Conservation (phyloP, 1,284 basidiomycete genomes). For the Trichosporon ovoides region DNA sequence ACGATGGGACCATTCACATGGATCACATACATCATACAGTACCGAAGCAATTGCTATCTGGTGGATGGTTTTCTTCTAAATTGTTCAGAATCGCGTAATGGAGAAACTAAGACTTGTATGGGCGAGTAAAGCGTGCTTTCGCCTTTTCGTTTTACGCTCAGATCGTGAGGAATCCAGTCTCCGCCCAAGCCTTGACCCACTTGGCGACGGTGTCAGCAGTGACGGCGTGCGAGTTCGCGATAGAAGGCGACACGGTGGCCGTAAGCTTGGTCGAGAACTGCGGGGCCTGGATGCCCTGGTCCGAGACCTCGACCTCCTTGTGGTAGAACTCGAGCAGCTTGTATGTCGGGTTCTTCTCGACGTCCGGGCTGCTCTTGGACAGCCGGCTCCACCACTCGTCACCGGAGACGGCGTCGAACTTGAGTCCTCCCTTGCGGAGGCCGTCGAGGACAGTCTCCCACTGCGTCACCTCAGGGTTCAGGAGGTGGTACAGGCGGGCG, state of each 20-base stretch:
- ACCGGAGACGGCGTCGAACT: constrained; percentile 66
- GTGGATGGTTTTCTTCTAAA: no score
- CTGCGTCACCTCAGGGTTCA: constrained; percentile 51
- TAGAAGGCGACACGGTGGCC: constrained; percentile 27
- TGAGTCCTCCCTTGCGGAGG: constrained; percentile 60
- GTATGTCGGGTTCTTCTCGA: constrained; percentile 53
- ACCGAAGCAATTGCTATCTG: no score
- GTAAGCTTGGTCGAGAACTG: constrained; percentile 34
- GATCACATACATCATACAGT: no score
- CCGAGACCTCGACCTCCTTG: constrained; percentile 27
- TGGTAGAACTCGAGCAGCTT: constrained; percentile 51
- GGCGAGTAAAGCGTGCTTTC: no score
- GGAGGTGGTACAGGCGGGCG: constrained; percentile 63
- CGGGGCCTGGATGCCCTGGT: constrained; percentile 24
- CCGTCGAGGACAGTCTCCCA: constrained; percentile 61
- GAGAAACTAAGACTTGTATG: no score
- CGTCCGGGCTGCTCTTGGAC: constrained; percentile 49
- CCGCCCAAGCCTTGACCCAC: constrained; percentile 37
- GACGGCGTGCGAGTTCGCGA: constrained; percentile 24
- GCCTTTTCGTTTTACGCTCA: no score
- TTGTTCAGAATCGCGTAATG: no score
- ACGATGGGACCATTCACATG: no score
- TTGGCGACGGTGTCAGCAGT: constrained; percentile 29
- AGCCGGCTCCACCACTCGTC: constrained; percentile 54
- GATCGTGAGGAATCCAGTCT: constrained; percentile 32